Evolutionary conservation across 2,329 filamentous ascomycete genomes (phyloP).

Genomic region (Tolypocladium endophyticum): DNA sequence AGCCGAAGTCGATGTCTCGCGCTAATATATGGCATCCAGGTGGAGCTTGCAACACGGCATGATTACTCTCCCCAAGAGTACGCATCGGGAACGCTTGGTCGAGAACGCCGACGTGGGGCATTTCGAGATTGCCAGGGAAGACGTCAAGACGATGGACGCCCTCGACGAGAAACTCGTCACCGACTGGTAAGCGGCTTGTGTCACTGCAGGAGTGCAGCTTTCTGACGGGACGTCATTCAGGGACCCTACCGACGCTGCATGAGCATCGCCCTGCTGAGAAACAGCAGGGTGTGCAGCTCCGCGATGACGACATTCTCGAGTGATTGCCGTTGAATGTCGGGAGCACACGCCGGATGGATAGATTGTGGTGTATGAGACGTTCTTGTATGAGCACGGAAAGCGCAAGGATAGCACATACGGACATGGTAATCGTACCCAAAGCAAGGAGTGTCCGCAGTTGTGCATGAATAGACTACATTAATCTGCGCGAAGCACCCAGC

Average conservation of each 20-base stretch:
- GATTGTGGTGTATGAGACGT: no score
- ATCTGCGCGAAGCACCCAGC: not conserved
- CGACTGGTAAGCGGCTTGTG: slow-evolving; percentile 37
- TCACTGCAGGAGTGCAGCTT: not conserved
- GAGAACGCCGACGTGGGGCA: slow-evolving; percentile 53
- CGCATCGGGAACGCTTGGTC: slow-evolving; percentile 47
- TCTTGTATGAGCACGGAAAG: no score
- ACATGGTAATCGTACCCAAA: no score
- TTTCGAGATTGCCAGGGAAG: slow-evolving; percentile 51
- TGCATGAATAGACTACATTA: no score
- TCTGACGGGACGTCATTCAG: not conserved
- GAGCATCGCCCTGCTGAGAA: not conserved
- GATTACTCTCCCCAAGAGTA: slow-evolving; percentile 65
- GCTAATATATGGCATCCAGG: slow-evolving; percentile 21
- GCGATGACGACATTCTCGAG: not conserved
- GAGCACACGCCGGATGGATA: not conserved
- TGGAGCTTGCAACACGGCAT: slow-evolving; percentile 71
- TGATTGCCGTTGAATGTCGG: not conserved
- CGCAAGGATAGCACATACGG: not conserved
- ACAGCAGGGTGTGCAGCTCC: no score
- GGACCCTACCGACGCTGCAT: slow-evolving; percentile 4
- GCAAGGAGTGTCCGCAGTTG: not conserved
- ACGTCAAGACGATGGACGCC: slow-evolving; percentile 51
- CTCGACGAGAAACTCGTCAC: slow-evolving; percentile 66
- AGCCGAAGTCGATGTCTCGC: not conserved